Conservation (phyloP, 1,284 basidiomycete species). For the Ustilago nuda region DNA sequence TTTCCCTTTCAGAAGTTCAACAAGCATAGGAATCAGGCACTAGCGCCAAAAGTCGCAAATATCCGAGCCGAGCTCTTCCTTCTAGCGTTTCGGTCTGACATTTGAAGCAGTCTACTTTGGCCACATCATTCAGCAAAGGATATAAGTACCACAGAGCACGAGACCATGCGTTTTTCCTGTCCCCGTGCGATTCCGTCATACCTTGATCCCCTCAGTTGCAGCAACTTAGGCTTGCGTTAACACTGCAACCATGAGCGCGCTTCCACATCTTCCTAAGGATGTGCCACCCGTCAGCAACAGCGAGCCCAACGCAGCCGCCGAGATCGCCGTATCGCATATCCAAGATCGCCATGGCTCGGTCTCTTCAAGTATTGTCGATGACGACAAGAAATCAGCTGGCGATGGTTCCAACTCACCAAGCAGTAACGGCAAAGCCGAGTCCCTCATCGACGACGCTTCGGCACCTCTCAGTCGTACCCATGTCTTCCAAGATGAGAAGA, state of each 20-base stretch:
- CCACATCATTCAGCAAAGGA: background rate
- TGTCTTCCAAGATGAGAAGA: slow-evolving; percentile 40
- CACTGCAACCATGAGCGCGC: slow-evolving; percentile 20
- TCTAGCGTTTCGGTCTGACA: background rate
- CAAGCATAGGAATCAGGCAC: slow-evolving; percentile 8
- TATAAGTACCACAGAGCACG: background rate
- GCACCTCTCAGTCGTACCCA: slow-evolving; percentile 34
- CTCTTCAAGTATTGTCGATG: slow-evolving; percentile 17
- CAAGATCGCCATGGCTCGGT: slow-evolving; percentile 24
- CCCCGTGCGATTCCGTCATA: background rate
- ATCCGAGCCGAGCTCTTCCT: slow-evolving; percentile 1
- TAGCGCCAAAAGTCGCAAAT: slow-evolving; percentile 9
- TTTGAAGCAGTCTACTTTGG: background rate
- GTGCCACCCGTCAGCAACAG: slow-evolving; percentile 27
- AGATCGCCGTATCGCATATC: slow-evolving; percentile 6
- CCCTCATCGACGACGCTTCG: slow-evolving; percentile 13
- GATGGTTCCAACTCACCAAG: slow-evolving; percentile 12
- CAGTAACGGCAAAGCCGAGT: slow-evolving; percentile 17
- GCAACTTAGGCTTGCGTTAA: background rate
- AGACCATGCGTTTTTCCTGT: background rate
- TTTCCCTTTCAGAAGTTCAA: too few relatives aligned
- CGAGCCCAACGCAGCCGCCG: slow-evolving; percentile 15
- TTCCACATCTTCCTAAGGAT: slow-evolving; percentile 25
- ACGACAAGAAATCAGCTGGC: slow-evolving; percentile 18
- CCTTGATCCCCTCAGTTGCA: background rate